These are phyloP conservation scores for Boletellus sp. DNA, from an alignment of 768 basidiomycete species.

Conservation along the genomic window DNA sequence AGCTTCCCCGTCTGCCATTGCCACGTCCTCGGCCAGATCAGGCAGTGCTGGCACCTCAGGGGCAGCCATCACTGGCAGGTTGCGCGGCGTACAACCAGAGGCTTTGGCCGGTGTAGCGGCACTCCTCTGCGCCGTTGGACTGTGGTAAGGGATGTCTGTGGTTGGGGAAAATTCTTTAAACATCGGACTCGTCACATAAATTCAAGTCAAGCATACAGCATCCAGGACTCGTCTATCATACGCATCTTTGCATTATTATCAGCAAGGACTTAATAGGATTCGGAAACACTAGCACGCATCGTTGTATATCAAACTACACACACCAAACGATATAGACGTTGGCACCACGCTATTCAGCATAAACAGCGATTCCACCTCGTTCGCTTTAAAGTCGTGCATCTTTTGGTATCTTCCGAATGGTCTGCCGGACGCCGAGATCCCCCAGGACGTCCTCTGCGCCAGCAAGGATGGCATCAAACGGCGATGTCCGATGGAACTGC, in stretches of 20 bases:
- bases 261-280: neutral
- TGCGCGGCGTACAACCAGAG: neutral
- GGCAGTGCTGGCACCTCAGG: neutral
- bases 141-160: conserved; percentile 13
- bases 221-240: conserved; percentile 11
- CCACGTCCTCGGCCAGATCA: conserved; percentile 1
- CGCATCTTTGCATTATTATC: conserved; percentile 1
- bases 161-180: neutral
- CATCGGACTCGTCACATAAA: neutral
- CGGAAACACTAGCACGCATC: neutral
- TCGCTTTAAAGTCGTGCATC: conserved; percentile 37
- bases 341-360: neutral
- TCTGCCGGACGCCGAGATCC: conserved; percentile 72
- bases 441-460: conserved; percentile 75
- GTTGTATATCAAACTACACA: conserved; percentile 7
- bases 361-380: neutral
- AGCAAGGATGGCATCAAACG: conserved; percentile 81
- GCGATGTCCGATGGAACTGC: conserved; percentile 78
- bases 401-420: conserved; percentile 65
- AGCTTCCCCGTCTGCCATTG: neutral
- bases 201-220: neutral
- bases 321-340: neutral
- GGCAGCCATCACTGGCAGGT: neutral
- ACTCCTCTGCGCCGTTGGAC: conserved; percentile 4
- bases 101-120: conserved; percentile 2